These are phyloP conservation scores for Nicotiana obtusifolia DNA, from an alignment of 257 asterid genomes.

Conservation along the genomic window DNA sequence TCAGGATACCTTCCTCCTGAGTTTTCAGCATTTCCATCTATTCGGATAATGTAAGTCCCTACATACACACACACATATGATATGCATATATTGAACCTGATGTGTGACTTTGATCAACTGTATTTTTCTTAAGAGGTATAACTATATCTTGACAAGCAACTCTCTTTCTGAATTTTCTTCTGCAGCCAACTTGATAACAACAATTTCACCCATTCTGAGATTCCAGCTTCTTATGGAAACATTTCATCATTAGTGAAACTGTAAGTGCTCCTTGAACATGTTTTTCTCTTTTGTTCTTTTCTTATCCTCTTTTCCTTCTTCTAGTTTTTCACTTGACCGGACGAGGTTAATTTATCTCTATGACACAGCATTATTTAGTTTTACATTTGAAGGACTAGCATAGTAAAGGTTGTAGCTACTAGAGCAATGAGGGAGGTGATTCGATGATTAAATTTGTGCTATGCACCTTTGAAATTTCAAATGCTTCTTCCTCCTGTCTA, in stretches of 20 bases:
- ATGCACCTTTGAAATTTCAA: background rate
- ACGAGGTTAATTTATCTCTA: background rate
- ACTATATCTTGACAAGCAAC: background rate
- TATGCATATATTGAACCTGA: background rate
- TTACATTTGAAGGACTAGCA: no score
- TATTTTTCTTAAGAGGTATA: background rate
- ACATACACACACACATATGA: background rate
- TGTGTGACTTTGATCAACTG: background rate
- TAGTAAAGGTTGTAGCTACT: no score
- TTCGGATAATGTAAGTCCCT: conserved; percentile 37
- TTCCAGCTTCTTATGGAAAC: conserved; percentile 42
- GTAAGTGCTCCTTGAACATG: conserved; percentile 21
- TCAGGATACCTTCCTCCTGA: conserved; percentile 58
- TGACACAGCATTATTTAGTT: background rate
- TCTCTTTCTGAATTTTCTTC: background rate
- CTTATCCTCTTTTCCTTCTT: background rate
- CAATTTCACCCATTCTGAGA: conserved; percentile 30
- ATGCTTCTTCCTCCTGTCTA: background rate
- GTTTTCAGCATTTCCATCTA: conserved; percentile 18
- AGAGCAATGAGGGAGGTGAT: background rate
- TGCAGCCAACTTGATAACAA: conserved; percentile 45
- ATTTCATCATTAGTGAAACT: conserved; percentile 28
- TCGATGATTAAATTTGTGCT: background rate
- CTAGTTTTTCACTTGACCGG: background rate
- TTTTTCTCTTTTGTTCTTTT: background rate